These are phyloP conservation scores for Kodamaea lidongshanica DNA, from an alignment of 805 yeast species.

Conservation along the genomic window DNA sequence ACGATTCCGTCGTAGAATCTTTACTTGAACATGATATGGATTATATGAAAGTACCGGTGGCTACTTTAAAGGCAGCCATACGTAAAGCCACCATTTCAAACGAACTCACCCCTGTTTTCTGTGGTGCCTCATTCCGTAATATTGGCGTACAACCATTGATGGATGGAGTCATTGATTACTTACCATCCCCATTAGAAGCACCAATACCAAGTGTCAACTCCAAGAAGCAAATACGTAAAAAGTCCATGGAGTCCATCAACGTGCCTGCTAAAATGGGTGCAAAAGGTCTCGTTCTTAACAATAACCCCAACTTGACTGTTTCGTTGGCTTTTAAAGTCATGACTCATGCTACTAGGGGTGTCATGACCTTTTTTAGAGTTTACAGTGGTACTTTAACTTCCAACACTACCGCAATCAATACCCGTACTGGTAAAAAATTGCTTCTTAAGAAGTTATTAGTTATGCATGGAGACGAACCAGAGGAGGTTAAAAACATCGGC, in stretches of 20 bases:
- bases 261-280: slow-evolving; percentile 35
- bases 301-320: slow-evolving; percentile 55
- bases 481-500: slow-evolving; percentile 55
- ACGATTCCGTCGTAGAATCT: slow-evolving; percentile 70
- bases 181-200: slow-evolving; percentile 77
- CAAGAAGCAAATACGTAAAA: slow-evolving; percentile 9
- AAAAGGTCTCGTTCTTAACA: slow-evolving; percentile 47
- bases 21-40: slow-evolving; percentile 68
- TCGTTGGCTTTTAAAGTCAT: slow-evolving; percentile 90
- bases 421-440: slow-evolving; percentile 62
- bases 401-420: slow-evolving; percentile 58
- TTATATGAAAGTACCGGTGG: slow-evolving; percentile 57
- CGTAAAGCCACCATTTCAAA: slow-evolving; percentile 55
- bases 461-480: slow-evolving; percentile 86
- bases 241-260: slow-evolving; percentile 9
- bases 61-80: slow-evolving; percentile 52
- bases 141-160: slow-evolving; percentile 93
- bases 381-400: slow-evolving; percentile 72
- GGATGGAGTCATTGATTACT: slow-evolving; percentile 70
- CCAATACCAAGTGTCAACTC: slow-evolving; percentile 48
- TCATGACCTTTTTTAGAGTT: slow-evolving; percentile 79
- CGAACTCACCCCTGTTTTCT: slow-evolving; percentile 68
- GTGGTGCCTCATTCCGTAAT: slow-evolving; percentile 89
- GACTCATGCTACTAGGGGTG: slow-evolving; percentile 77
- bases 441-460: slow-evolving; percentile 62